Percentiles rank a stretch among this genome's conserved stretches.
Evolutionary conservation across 805 yeast genomes (phyloP).

Genomic region (Yarrowia sp.): DNA sequence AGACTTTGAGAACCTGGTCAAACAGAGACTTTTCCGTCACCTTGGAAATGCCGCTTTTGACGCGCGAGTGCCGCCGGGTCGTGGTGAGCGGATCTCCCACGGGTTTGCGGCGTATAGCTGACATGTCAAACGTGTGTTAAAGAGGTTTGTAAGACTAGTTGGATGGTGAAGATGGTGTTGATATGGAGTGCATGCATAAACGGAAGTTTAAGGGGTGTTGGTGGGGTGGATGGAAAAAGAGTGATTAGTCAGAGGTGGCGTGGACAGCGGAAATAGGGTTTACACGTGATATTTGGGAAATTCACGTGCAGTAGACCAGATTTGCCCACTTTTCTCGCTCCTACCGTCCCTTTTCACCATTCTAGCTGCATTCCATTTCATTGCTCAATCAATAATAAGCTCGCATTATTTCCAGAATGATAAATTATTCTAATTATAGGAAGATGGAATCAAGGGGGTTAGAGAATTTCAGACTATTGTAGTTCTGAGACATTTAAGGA

Average conservation of each 20-base stretch:
- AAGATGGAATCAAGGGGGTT: too few relatives aligned
- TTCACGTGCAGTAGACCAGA: background rate
- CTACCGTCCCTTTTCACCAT: too few relatives aligned
- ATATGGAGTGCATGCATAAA: slow-evolving; percentile 27
- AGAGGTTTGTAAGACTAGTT: background rate
- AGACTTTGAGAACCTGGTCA: slow-evolving; percentile 22
- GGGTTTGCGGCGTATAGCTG: slow-evolving; percentile 18
- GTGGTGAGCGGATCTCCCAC: slow-evolving; percentile 11
- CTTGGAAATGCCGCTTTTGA: background rate
- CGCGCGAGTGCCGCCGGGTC: background rate
- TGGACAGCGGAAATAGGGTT: background rate
- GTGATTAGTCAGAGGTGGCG: background rate
- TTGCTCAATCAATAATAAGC: too few relatives aligned
- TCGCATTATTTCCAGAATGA: too few relatives aligned
- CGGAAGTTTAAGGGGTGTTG: background rate
- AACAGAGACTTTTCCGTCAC: slow-evolving; percentile 14
- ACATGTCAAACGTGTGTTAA: background rate
- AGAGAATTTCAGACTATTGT: too few relatives aligned
- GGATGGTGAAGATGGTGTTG: slow-evolving; percentile 18
- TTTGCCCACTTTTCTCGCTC: too few relatives aligned
- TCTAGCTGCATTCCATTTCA: too few relatives aligned
- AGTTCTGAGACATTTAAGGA: too few relatives aligned
- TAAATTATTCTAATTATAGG: too few relatives aligned
- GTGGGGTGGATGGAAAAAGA: too few relatives aligned
- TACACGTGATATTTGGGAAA: too few relatives aligned